Evolutionary conservation across 2,329 filamentous ascomycete species (phyloP).

Genomic region (Pestalotiopsis sp.): DNA sequence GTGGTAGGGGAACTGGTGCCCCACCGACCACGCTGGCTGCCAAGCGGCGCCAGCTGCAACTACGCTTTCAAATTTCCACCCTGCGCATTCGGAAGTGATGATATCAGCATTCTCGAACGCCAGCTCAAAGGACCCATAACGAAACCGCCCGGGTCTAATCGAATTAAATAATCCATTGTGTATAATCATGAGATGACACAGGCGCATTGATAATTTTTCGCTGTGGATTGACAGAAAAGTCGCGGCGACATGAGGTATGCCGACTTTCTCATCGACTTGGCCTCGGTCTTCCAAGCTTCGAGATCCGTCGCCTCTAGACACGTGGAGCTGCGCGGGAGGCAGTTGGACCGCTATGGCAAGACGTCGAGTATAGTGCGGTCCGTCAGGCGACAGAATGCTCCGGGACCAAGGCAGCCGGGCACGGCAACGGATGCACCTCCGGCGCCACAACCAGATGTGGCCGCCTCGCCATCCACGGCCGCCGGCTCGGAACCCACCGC

Average conservation of each 20-base stretch:
- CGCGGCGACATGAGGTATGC: slow-evolving; percentile 54
- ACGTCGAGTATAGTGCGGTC: slow-evolving; percentile 43
- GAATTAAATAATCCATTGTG: neutral
- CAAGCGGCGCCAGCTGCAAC: neutral
- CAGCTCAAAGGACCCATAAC: neutral
- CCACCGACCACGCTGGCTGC: neutral
- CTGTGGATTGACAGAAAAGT: slow-evolving; percentile 10
- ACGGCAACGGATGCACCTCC: neutral
- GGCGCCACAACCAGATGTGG: neutral
- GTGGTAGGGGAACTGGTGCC: too few relatives aligned
- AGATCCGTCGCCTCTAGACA: slow-evolving; percentile 66
- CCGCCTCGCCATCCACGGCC: neutral
- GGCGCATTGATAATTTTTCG: neutral
- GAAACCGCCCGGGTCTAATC: neutral
- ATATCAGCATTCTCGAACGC: slow-evolving; percentile 3
- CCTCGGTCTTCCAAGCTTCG: slow-evolving; percentile 69
- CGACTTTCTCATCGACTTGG: slow-evolving; percentile 68
- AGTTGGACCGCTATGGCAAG: slow-evolving; percentile 51
- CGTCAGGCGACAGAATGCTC: slow-evolving; percentile 25
- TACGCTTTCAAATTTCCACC: slow-evolving; percentile 2
- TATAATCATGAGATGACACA: slow-evolving; percentile 7
- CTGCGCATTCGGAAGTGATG: slow-evolving; percentile 1
- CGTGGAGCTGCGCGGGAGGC: slow-evolving; percentile 54
- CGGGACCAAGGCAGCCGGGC: neutral
- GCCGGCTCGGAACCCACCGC: neutral